phyloP scores from a whole-genome alignment of 176 grass and related monocot genomes.

The Rhynchospora pubera region DNA sequence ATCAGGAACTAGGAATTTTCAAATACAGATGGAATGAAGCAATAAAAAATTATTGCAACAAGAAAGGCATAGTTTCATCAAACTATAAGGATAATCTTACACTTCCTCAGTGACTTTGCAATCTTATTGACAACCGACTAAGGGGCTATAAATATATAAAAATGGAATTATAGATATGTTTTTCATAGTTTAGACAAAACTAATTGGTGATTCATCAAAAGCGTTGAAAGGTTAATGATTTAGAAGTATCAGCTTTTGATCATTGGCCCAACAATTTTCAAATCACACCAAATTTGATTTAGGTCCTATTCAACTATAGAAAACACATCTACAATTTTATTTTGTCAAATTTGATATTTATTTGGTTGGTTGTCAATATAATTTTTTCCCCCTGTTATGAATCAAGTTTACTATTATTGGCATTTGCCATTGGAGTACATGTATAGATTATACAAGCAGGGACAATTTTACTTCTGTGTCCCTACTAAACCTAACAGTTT shows the following conservation, averaged over 20 bases:
- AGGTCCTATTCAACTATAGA: background rate
- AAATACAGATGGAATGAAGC: constrained; percentile 15
- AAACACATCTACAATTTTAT: background rate
- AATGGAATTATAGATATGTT: background rate
- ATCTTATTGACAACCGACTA: background rate
- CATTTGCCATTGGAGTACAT: background rate
- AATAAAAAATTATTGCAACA: background rate
- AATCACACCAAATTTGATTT: background rate
- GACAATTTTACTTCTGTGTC: background rate
- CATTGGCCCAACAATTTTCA: background rate
- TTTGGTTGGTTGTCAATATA: background rate
- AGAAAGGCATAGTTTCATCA: background rate
- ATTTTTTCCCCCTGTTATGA: background rate
- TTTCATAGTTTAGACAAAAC: background rate
- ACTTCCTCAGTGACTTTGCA: background rate
- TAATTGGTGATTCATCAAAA: background rate
- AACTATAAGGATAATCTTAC: background rate
- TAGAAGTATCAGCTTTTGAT: too few species aligned
- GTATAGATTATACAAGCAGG: background rate
- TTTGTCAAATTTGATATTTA: background rate
- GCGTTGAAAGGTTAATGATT: background rate
- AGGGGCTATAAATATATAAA: background rate
- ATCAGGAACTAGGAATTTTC: constrained; percentile 9
- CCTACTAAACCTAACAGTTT: background rate
- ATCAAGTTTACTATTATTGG: background rate